Evolutionary conservation across 352 stramenopile genomes (phyloP).

Genomic region (Pythium guiyangense): DNA sequence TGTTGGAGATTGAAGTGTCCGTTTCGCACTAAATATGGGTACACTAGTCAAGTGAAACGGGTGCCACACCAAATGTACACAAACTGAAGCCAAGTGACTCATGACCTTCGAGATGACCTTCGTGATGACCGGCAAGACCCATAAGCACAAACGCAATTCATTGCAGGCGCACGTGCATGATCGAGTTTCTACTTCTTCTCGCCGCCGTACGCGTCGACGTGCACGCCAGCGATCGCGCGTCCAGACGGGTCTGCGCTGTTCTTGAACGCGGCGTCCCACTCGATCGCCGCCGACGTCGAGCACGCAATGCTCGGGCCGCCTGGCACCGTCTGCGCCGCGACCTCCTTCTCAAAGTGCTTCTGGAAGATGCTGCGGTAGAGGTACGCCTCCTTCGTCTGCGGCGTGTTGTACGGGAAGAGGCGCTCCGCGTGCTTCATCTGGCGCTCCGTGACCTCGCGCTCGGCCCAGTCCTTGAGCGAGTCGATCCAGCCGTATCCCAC

Average conservation of each 20-base stretch:
- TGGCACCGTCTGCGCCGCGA: constrained; percentile 95
- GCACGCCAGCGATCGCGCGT: constrained; percentile 92
- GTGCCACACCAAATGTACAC: too few species aligned
- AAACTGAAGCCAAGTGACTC: too few species aligned
- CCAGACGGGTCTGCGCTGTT: constrained; percentile 93
- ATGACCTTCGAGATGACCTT: too few species aligned
- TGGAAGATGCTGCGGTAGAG: constrained; percentile 97
- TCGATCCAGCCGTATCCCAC: constrained; percentile 99
- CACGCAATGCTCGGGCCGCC: constrained; percentile 98
- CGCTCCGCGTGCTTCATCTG: constrained; percentile 93
- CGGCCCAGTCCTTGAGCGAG: constrained; percentile 93
- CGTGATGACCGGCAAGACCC: too few species aligned
- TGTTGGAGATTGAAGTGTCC: too few species aligned
- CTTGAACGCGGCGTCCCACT: constrained; percentile 96
- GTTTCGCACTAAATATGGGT: too few species aligned
- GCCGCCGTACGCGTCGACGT: constrained; percentile 91
- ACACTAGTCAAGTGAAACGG: too few species aligned
- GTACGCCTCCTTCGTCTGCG: constrained; percentile 97
- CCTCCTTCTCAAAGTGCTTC: constrained; percentile 96
- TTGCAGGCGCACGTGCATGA: too few species aligned
- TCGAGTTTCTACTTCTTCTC: constrained; percentile 2
- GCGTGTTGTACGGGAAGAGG: constrained; percentile 98
- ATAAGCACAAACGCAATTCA: too few species aligned
- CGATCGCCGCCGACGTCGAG: constrained; percentile 96
- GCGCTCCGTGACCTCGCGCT: constrained; percentile 93